Base-by-base conservation (phyloP, 1,139 yeast genomes). In the Pichia sp. region DNA sequence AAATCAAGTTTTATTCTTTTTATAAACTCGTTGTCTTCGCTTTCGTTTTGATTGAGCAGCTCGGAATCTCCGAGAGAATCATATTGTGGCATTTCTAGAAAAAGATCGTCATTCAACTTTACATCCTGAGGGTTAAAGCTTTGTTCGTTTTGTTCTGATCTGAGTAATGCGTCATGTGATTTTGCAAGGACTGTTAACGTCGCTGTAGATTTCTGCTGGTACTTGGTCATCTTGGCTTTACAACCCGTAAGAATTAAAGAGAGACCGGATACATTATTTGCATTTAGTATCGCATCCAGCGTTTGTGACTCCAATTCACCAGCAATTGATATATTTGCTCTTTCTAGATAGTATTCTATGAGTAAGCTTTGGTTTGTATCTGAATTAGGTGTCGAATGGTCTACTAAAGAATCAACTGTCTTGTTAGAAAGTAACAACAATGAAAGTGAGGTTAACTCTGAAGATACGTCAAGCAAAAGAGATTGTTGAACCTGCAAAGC, bases 221-320 rank as follows among this genome's bases (percentile, higher is more conserved):
- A 88, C 68, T 88, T 89, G 3, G 99, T 92, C 67, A 95, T 78
- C 66, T 85, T 87, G 6, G 96, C 97, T 62, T 84, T 83, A 50
- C 93, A 89, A 60, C 99, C 99, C 1, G 97, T 86, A 50, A 92
- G 72, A 0, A 85, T 79, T 59, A 86, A 79, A 46, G 78, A 73
- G 50, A 95, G 75, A 1, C 82, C 80, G 0, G 95, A 83, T 10
- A 83, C 64, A 31, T 75, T 75, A 55, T 76, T 79, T 33, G 80
- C 95, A 69, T 74, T 77, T 12, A 70, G 72, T 63, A 80, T 77
- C 34, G 77, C 75, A 9, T 80, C 82, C 48, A 77, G 69, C 1
- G 81, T 77, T 52, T 77, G 75, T 67, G 79, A 83, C 66, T 80
- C 92, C 43, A 81, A 78, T 61, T 74, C 84, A 61, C 81, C 83